Evolutionary conservation across 805 yeast species (phyloP).

Genomic region (Barnettozyma siamensis): DNA sequence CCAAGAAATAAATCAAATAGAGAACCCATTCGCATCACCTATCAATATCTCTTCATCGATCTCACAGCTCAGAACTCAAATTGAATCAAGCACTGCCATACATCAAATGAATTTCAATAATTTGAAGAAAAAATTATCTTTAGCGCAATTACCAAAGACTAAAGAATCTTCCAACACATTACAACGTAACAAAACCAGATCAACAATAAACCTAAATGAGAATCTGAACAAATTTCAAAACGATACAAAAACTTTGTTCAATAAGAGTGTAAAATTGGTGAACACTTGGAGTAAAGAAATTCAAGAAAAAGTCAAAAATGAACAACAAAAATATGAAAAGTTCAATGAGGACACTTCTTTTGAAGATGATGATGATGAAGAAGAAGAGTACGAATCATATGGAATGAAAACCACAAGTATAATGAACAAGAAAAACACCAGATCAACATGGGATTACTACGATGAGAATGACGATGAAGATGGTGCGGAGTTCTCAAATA

Average conservation of each 20-base stretch:
- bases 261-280: conserved; percentile 17
- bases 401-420: conserved; percentile 1
- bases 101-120: conserved; percentile 16
- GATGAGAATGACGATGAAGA: conserved; percentile 16
- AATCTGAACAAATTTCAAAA: conserved; percentile 21
- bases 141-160: conserved; percentile 12
- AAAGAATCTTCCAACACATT: conserved; percentile 6
- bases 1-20: background rate
- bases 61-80: conserved; percentile 7
- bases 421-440: background rate
- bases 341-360: conserved; percentile 5
- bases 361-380: background rate
- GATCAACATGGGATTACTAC: background rate
- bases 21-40: conserved; percentile 1
- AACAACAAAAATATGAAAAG: conserved; percentile 16
- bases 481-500: conserved; percentile 16
- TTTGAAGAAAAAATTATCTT: conserved; percentile 21
- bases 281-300: conserved; percentile 27
- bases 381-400: conserved; percentile 3
- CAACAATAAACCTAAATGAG: conserved; percentile 5
- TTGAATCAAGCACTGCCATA: conserved; percentile 5
- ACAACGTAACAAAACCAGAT: conserved; percentile 1
- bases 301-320: conserved; percentile 22
- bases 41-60: conserved; percentile 14
- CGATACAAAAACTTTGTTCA: conserved; percentile 20